Percentiles rank a stretch among this genome's conserved stretches.
These are phyloP conservation scores for Suillus lakei DNA, from an alignment of 768 basidiomycete species.

Conservation along the genomic window DNA sequence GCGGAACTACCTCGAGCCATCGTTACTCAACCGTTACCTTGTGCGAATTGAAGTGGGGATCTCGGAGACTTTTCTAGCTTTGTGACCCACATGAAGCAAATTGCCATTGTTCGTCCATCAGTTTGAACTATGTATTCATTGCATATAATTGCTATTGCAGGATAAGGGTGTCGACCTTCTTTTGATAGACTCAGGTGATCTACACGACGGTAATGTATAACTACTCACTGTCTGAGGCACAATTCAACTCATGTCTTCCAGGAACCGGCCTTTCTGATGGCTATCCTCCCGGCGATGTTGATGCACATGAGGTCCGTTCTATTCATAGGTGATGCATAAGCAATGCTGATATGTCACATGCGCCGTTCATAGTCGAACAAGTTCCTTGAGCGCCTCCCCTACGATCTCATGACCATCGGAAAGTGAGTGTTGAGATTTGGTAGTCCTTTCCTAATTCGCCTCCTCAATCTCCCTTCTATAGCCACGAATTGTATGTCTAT, in stretches of 20 bases:
- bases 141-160: constrained; percentile 28
- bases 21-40: not conserved
- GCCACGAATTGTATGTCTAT: constrained; percentile 85
- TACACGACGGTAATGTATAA: constrained; percentile 62
- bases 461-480: constrained; percentile 26
- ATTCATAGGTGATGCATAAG: not conserved
- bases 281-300: constrained; percentile 67
- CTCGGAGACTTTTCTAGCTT: constrained; percentile 88
- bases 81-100: constrained; percentile 77
- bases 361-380: constrained; percentile 59
- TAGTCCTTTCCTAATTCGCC: not conserved
- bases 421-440: constrained; percentile 53
- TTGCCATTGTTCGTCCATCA: constrained; percentile 55
- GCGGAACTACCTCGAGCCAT: not conserved
- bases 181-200: constrained; percentile 78
- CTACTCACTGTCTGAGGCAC: not conserved
- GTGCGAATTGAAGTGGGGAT: constrained; percentile 46
- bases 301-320: constrained; percentile 66
- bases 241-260: constrained; percentile 28
- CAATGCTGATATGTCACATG: not conserved
- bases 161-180: constrained; percentile 81
- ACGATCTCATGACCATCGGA: constrained; percentile 84
- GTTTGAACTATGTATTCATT: not conserved
- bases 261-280: constrained; percentile 83
- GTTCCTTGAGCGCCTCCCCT: constrained; percentile 75